These are phyloP conservation scores for Gossypium davidsonii DNA, from an alignment of 441 rosid genomes.

Conservation along the genomic window DNA sequence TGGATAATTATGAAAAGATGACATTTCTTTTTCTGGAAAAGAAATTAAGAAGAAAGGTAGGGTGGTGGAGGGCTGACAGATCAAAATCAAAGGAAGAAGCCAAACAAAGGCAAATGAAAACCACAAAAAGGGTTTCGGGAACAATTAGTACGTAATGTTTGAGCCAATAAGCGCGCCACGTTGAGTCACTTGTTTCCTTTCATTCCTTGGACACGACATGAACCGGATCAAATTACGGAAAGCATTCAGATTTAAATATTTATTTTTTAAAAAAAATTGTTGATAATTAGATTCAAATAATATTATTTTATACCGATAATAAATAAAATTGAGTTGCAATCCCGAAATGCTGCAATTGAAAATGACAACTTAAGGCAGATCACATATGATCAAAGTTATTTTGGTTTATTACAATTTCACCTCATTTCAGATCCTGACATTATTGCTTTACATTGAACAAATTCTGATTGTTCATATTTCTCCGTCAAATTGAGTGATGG, in stretches of 20 bases:
- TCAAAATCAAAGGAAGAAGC: slow-evolving; percentile 2
- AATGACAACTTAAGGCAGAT: too few species aligned
- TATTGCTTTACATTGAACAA: neutral
- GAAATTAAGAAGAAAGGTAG: neutral
- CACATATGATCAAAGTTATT: too few species aligned
- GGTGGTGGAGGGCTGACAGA: neutral
- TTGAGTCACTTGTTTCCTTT: slow-evolving; percentile 3
- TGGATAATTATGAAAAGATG: slow-evolving; percentile 1
- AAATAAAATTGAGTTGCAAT: too few species aligned
- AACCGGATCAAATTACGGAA: neutral
- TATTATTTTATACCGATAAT: too few species aligned
- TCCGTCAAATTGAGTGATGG: neutral
- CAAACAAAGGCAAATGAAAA: neutral
- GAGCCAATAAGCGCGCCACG: slow-evolving; percentile 26
- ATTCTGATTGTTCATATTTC: neutral
- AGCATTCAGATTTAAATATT: neutral
- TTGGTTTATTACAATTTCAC: too few species aligned
- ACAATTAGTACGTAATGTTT: neutral
- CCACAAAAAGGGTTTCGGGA: slow-evolving; percentile 18
- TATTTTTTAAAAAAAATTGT: too few species aligned
- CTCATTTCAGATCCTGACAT: too few species aligned
- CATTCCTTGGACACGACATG: neutral
- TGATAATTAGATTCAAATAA: too few species aligned
- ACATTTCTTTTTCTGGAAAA: neutral
- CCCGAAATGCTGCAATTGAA: too few species aligned